Evolutionary conservation across 2,329 filamentous ascomycete species (phyloP).

Genomic region (Westerdykella aurantiaca): DNA sequence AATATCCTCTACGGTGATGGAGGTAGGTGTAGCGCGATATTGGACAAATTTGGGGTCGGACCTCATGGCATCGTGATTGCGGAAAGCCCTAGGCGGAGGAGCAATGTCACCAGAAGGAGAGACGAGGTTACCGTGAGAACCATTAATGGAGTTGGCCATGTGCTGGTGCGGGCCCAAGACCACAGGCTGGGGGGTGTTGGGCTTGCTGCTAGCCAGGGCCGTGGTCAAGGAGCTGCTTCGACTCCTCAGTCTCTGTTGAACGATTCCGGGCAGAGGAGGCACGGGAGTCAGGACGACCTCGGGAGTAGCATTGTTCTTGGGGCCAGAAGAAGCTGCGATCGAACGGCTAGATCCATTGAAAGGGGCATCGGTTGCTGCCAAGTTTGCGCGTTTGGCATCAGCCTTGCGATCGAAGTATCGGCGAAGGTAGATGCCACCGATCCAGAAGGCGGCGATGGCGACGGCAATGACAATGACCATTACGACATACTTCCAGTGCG

Average conservation of each 20-base stretch:
- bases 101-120: constrained; percentile 5
- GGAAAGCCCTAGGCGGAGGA: constrained; percentile 4
- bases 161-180: constrained; percentile 17
- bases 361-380: constrained; percentile 5
- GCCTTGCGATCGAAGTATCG: constrained; percentile 4
- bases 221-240: constrained; percentile 2
- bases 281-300: neutral
- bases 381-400: constrained; percentile 9
- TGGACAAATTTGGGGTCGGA: constrained; percentile 6
- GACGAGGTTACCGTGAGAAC: constrained; percentile 1
- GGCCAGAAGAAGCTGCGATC: neutral
- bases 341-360: neutral
- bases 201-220: constrained; percentile 6
- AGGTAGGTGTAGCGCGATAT: neutral
- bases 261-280: constrained; percentile 1
- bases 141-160: constrained; percentile 4
- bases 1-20: neutral
- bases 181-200: constrained; percentile 4
- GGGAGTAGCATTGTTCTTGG: neutral
- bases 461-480: constrained; percentile 72
- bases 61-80: constrained; percentile 5
- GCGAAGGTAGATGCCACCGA: constrained; percentile 4
- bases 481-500: constrained; percentile 74
- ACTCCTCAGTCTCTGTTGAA: constrained; percentile 1
- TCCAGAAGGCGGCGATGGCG: constrained; percentile 50